Base-by-base conservation (phyloP, 208 protist genomes). In the Kentomonas sorsogonicus region DNA sequence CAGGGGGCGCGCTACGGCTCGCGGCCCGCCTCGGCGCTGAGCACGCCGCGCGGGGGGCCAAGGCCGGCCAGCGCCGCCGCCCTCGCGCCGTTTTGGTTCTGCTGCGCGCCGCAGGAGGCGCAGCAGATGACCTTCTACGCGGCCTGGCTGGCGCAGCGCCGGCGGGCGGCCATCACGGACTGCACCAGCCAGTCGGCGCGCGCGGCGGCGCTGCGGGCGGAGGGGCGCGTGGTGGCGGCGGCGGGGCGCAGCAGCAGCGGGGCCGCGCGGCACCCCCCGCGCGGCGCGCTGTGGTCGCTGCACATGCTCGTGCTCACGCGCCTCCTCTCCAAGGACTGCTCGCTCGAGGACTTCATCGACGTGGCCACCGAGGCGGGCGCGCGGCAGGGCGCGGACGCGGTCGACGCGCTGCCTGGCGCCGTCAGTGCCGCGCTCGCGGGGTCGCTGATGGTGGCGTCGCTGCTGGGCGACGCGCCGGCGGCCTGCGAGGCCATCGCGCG, bases 291-390 rank as follows among this genome's bases (percentile, higher is more conserved):
- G 16, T 86, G 75, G 72, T 86, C 77, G 15, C 79, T 71, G 7
- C 77, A 86, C 65, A 39, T 91, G 25, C 79, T 82, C 61, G 60
- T 81, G 61, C 59, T 88, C 25, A 72, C 69, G 40, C 66, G 75
- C 48, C 73, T 91, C 9, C 38, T 84, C 41, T 79, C 75, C 0
- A 53, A 39, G 2, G 77, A 83, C 30, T 88, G 79, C 60, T 31
- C 61, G 4, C 7, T 86, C 51, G 79, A 91, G 64, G 65, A 79
- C 52, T 91, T 88, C 65, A 53, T 87, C 20, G 77, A 86, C 66
- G 67, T 83, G 31, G 56, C 77, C 16, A 73, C 74, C 30, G 74
- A 71, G 45, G n/a, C n/a, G n/a, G 69, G 66, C 31, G 53, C 63
- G 20, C 73, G 69, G 34, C 62, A 76, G 45, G 33, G 63, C 60